Evolutionary conservation across 495 filamentous ascomycete species (phyloP).

Genomic region (Annulohypoxylon maeteangense): DNA sequence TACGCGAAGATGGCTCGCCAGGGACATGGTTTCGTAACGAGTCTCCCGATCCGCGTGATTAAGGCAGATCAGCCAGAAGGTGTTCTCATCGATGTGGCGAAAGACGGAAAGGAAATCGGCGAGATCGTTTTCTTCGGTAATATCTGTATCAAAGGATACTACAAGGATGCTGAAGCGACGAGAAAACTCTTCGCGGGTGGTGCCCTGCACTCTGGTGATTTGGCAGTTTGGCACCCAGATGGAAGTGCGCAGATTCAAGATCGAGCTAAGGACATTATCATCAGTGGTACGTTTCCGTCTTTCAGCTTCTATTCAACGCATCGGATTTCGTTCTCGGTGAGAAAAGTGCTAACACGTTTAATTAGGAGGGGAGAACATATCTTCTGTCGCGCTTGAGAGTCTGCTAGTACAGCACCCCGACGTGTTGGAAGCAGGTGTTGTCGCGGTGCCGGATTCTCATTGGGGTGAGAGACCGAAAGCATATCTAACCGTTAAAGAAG

Average conservation of each 20-base stretch:
- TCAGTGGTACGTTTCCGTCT: conserved; percentile 74
- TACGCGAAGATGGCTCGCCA: conserved; percentile 91
- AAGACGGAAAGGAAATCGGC: conserved; percentile 88
- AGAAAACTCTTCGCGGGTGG: conserved; percentile 88
- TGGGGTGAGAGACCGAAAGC: conserved; percentile 97
- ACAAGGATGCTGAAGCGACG: conserved; percentile 89
- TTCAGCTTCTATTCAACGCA: background rate
- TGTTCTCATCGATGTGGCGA: conserved; percentile 76
- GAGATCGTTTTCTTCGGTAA: conserved; percentile 93
- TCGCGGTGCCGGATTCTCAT: conserved; percentile 87
- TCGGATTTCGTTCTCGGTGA: background rate
- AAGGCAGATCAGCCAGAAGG: conserved; percentile 76
- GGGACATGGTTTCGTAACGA: conserved; percentile 88
- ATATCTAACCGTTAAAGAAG: conserved; percentile 81
- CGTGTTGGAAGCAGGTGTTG: conserved; percentile 89
- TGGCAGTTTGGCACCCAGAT: conserved; percentile 92
- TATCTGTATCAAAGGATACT: conserved; percentile 91
- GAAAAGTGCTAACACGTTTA: background rate
- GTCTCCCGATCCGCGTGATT: conserved; percentile 82
- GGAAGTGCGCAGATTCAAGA: conserved; percentile 93
- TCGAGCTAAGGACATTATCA: conserved; percentile 96
- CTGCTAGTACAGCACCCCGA: conserved; percentile 92
- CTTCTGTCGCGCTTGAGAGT: conserved; percentile 87
- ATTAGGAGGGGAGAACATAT: conserved; percentile 94
- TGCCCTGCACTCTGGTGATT: conserved; percentile 86